A percentile compares a stretch with the other conserved stretches of the same genome.
These are phyloP conservation scores for Teratosphaeria destructans DNA, from an alignment of 2,329 filamentous ascomycete species.

Conservation along the genomic window DNA sequence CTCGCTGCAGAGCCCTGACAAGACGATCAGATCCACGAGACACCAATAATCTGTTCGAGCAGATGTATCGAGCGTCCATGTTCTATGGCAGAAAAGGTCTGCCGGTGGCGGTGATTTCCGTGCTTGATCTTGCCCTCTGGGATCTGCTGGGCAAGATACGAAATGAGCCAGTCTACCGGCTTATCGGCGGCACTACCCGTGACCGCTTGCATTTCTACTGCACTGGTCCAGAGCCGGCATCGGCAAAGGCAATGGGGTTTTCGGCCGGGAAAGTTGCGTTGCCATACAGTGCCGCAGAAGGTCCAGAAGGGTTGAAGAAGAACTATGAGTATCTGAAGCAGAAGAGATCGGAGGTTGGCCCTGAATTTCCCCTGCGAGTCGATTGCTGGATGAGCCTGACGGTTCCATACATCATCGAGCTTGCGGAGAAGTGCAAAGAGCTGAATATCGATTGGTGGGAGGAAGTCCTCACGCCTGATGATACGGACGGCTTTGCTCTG, in stretches of 20 bases:
- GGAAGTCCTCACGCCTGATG: slow-evolving; percentile 82
- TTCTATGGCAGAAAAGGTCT: slow-evolving; percentile 94
- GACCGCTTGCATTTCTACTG: slow-evolving; percentile 85
- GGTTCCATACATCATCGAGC: slow-evolving; percentile 83
- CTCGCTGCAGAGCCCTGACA: not conserved
- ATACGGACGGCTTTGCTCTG: slow-evolving; percentile 80
- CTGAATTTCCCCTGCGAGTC: slow-evolving; percentile 86
- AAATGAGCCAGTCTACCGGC: slow-evolving; percentile 85
- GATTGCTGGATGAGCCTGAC: slow-evolving; percentile 97
- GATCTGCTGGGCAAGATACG: slow-evolving; percentile 84
- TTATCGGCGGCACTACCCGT: slow-evolving; percentile 84
- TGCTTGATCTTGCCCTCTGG: slow-evolving; percentile 89
- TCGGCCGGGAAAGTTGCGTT: slow-evolving; percentile 83
- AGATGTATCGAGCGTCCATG: slow-evolving; percentile 94
- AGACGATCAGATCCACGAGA: slow-evolving; percentile 63
- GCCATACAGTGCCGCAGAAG: slow-evolving; percentile 82
- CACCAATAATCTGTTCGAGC: slow-evolving; percentile 85
- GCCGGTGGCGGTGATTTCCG: slow-evolving; percentile 81
- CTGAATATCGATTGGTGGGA: slow-evolving; percentile 97
- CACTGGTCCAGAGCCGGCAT: slow-evolving; percentile 73
- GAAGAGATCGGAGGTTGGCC: slow-evolving; percentile 74
- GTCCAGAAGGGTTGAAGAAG: slow-evolving; percentile 68
- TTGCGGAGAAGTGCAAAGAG: slow-evolving; percentile 72
- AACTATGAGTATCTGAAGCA: slow-evolving; percentile 82
- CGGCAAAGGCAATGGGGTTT: slow-evolving; percentile 79